Evolutionary conservation across 192 early-diverging fungal species (phyloP).

Genomic region (Chytriomyces sp.): DNA sequence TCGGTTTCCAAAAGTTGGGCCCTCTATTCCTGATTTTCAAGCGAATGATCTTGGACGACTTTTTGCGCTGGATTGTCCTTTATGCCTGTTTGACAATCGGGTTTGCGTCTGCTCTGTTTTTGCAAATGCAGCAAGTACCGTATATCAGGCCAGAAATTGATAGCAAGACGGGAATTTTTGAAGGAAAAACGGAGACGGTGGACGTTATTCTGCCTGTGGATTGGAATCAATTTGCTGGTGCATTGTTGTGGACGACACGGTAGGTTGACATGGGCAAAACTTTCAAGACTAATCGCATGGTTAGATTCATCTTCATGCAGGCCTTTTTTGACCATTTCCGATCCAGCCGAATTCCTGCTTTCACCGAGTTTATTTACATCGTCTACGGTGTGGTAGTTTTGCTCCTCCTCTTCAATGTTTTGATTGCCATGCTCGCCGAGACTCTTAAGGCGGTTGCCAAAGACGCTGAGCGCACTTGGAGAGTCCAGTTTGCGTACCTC

Average conservation of each 20-base stretch:
- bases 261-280: slow-evolving; percentile 10
- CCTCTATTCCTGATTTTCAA: slow-evolving; percentile 28
- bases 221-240: slow-evolving; percentile 28
- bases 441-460: slow-evolving; percentile 4
- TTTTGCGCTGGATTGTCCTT: slow-evolving; percentile 8
- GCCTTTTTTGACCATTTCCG: slow-evolving; percentile 20
- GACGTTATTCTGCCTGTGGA: background rate
- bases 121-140: slow-evolving; percentile 29
- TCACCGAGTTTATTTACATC: slow-evolving; percentile 23
- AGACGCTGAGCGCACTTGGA: slow-evolving; percentile 23
- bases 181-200: background rate
- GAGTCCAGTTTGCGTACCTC: slow-evolving; percentile 23
- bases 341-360: background rate
- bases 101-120: slow-evolving; percentile 24
- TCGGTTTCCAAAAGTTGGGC: background rate
- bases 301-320: slow-evolving; percentile 1
- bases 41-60: slow-evolving; percentile 25
- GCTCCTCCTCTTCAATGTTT: slow-evolving; percentile 28
- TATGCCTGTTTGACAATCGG: slow-evolving; percentile 12
- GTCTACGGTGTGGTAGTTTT: slow-evolving; percentile 13
- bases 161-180: background rate
- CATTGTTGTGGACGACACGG: slow-evolving; percentile 18
- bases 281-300: background rate
- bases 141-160: background rate
- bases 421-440: slow-evolving; percentile 31